Base-by-base conservation (phyloP, 2,329 filamentous ascomycete genomes). In the Neocatenulostroma microsporum region DNA sequence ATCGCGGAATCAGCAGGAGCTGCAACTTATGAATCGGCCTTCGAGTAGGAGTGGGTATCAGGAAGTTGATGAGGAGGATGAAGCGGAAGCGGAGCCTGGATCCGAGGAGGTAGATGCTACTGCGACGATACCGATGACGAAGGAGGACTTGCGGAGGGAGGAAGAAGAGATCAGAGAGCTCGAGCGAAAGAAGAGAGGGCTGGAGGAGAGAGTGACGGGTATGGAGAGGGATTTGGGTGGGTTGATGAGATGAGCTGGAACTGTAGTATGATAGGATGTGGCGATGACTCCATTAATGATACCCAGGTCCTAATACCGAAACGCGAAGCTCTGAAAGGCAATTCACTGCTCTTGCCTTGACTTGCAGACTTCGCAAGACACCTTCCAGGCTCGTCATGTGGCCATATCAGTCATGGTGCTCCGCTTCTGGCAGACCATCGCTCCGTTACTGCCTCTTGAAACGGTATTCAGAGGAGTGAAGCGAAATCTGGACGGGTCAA, bases 191-290 rank as follows among this genome's bases (percentile, higher is more conserved):
- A 83, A 82, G 62, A 69, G 64, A 34, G 64, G 61, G 5, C 58
- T 84, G 10, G 78, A 82, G 52, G 73, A 74, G 15, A 67, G 78
- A 21, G 76, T 83, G 13, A 72, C 64, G 30, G 77, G 75, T 2
- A 81, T 83, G 73, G 78, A 80, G 42, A 72, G 70, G 49, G 78
- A 82, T 55, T 64, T 83, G n/a, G 77, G 76, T 14, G 76, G 76
- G 0, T 53, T 80, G 25, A 58, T 76, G 51, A 61, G 72, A 43
- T 74, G 59, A 69, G n/a, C n/a, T n/a, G n/a, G n/a, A n/a, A n/a
- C n/a, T n/a, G n/a, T 21, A 8, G 5, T 19, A 12, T 25, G 23
- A 25, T 25, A 25, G n/a, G 23, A n/a, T n/a, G 9, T 9, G 9
- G 9, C n/a, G 23, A 25, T 25, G 23, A n/a, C n/a, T 25, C n/a